phyloP scores from a whole-genome alignment of 2,329 filamentous ascomycete genomes.

The Fusarium guadeloupense region DNA sequence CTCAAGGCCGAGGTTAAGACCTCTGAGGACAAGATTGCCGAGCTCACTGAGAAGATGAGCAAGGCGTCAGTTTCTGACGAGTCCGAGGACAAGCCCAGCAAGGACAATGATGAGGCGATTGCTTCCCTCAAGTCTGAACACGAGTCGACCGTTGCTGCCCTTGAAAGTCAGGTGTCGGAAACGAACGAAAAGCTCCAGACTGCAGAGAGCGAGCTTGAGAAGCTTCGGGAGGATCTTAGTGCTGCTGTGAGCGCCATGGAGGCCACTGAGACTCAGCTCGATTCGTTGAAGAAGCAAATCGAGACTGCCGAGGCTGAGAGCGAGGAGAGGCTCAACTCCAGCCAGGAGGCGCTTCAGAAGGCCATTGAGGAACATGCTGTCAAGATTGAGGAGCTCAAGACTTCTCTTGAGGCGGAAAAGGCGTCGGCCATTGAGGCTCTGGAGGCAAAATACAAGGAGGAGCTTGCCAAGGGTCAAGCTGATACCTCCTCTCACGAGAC shows the following conservation, averaged over 20 bases:
- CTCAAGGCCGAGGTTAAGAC: slow-evolving; percentile 65
- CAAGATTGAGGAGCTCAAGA: slow-evolving; percentile 61
- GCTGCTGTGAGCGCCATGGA: slow-evolving; percentile 61
- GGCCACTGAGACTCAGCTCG: slow-evolving; percentile 58
- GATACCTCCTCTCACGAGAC: slow-evolving; percentile 59
- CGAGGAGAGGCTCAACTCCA: slow-evolving; percentile 48
- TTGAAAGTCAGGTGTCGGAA: slow-evolving; percentile 60
- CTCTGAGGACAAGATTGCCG: slow-evolving; percentile 64
- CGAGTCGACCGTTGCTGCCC: slow-evolving; percentile 56
- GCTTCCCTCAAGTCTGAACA: slow-evolving; percentile 61
- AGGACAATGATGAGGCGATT: slow-evolving; percentile 56
- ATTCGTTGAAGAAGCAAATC: slow-evolving; percentile 60
- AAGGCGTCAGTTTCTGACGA: slow-evolving; percentile 51
- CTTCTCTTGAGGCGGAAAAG: slow-evolving; percentile 61
- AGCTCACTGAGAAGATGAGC: slow-evolving; percentile 62
- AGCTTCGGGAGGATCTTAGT: slow-evolving; percentile 59
- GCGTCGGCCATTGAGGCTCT: slow-evolving; percentile 57
- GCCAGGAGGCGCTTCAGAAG: slow-evolving; percentile 48
- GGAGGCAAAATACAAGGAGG: slow-evolving; percentile 62
- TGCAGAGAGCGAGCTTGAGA: slow-evolving; percentile 61
- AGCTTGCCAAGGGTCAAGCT: slow-evolving; percentile 58
- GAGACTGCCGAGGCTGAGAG: slow-evolving; percentile 51
- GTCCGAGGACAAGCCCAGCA: slow-evolving; percentile 53
- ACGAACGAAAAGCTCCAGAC: slow-evolving; percentile 60
- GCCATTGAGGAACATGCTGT: slow-evolving; percentile 58